Evolutionary conservation across 1,139 yeast genomes (phyloP), one percentile per base, ranked within the genome.

Genomic region (Suhomyces yuchorum): DNA sequence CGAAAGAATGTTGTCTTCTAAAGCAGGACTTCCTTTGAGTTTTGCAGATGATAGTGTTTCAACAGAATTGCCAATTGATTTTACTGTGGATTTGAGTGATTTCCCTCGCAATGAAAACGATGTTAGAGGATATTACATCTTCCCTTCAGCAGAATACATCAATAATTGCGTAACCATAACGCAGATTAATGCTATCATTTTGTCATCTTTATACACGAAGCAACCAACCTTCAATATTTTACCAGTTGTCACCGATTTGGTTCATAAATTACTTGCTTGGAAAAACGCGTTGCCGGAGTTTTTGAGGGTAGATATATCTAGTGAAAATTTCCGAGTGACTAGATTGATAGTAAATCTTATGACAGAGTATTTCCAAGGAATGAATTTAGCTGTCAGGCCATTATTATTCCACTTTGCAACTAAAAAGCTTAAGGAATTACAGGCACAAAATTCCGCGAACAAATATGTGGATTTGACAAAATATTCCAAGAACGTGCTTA

Each of bases 281-380:
- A 83, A 84, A 57, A 78, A 77, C 44, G 71, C 79, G 8, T 70
- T 87, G 17, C 92, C 95, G 0, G 80, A 75, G 15, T 82, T 80
- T 55, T 72, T 86, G 42, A 79, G 76, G 49, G 85, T 86, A 42
- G 91, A 87, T 60, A 87, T 82, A 57, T 73, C 81, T 2, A 70
- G 68, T 35, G 76, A 75, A 5, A 78, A 80, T 37, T 68, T 87
- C 20, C 75, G 78, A 46, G 82, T 87, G 8, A 77, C 89, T 2
- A 71, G 96, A 54, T 69, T 87, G 23, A 82, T 83, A 17, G 90
- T 88, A 8, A 89, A 88, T 61, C 75, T 88, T 57, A 86, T 86
- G 84, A 86, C 95, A 2, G 96, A 88, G 60, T 89, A 87, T 63
- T 87, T 86, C 60, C 95, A 88, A 62, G 96, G 96, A 49, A 79